phyloP scores from a whole-genome alignment of 371 early-diverging fungal genomes.

The Choanephora cucurbitarum region DNA sequence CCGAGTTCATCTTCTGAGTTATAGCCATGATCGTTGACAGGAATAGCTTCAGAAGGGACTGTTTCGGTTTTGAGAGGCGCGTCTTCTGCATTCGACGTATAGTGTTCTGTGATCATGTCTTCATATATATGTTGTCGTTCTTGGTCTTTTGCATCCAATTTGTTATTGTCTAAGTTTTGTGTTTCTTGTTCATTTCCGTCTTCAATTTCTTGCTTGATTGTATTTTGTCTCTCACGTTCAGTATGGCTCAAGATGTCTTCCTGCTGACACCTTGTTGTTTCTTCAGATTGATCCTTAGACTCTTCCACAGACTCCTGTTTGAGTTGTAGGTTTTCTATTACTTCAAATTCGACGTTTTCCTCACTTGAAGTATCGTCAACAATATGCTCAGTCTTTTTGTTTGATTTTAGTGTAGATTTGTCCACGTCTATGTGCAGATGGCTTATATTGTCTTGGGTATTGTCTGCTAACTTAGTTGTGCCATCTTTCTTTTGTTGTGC shows the following conservation, averaged over 20 bases:
- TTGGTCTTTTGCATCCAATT: no score
- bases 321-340: no score
- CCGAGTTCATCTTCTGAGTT: conserved; percentile 47
- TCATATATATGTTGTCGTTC: no score
- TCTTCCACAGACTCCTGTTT: no score
- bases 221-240: neutral
- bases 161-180: no score
- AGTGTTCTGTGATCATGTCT: neutral
- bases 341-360: no score
- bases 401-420: neutral
- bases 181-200: no score
- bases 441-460: no score
- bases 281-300: neutral
- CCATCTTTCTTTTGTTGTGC: neutral
- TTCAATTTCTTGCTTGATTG: no score
- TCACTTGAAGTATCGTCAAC: no score
- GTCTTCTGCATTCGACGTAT: neutral
- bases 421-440: neutral
- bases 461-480: neutral
- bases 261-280: neutral
- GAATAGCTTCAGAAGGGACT: neutral
- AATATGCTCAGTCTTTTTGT: no score
- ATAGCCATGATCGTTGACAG: conserved; percentile 27
- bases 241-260: no score
- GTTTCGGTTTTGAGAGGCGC: neutral